Base-by-base conservation (phyloP, 2,329 filamentous ascomycete genomes). In the Colletotrichum ledebouriae region DNA sequence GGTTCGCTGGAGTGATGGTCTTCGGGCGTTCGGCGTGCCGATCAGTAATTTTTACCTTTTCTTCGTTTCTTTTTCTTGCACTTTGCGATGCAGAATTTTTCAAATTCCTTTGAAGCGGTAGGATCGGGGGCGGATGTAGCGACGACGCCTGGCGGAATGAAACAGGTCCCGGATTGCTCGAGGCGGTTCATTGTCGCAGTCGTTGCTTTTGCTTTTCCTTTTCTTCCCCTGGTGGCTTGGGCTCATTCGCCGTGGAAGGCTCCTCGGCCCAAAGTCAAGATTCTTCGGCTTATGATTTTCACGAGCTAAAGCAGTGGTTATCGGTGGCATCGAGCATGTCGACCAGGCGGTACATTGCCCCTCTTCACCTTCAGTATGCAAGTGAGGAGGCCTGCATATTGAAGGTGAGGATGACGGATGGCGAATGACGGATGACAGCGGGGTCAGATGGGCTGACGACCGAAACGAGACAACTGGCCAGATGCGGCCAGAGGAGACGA, bases 381-480 rank as follows among this genome's bases (percentile, higher is more conserved):
- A 29, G 25, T 29, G 25, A 29, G 25, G 25, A 29, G 29, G 29
- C 29, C 29, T 29, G 29, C 29, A 29, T 29, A 7, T 4, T 7
- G 29, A 29, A 56, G 11, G 37, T 25, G 20, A 57, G 53, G 50
- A 20, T 20, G 49, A 49, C 33, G 56, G 29, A 29, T 9, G 29
- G 6, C 29, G 4, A 22, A 59, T 50, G 55, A 59, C 41, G 39
- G 59, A 55, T 62, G 47, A 47, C 39, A 55, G 65, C 53, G 41
- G 61, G 61, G 65, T 59, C 47, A 41, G 46, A 57, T 37, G 49
- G 47, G 61, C 52, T 33, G 29, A 41, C 29, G 53, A 33, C 55
- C 55, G 50, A 65, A 65, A 65, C 34, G 49, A 65, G 65, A 68
- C 55, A 68, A 49, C 49, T 41, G 47, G 22, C 57, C 55, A 25